A percentile compares a stretch with the other conserved stretches of the same genome.
Conservation (phyloP, 768 basidiomycete species). For the Lentinula boryana region DNA sequence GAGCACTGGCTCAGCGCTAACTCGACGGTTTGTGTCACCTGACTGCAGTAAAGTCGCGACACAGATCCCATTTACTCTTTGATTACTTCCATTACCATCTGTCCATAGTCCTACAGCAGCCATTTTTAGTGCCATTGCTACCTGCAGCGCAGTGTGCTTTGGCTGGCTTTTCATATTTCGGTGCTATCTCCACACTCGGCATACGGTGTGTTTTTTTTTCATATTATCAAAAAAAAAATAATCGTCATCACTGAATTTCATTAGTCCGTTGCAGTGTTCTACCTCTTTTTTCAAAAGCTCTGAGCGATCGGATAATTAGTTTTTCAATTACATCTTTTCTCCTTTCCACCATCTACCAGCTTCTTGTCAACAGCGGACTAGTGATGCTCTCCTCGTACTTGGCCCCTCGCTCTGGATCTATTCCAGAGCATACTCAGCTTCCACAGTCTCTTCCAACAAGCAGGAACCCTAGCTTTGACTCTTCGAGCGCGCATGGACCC, state of each 20-base stretch:
- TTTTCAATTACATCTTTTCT: not conserved
- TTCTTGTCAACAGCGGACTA: not conserved
- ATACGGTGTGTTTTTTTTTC: not conserved
- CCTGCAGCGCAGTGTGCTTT: not conserved
- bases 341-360: not conserved
- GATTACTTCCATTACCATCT: not conserved
- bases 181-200: not conserved
- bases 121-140: not conserved
- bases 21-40: not conserved
- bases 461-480: slow-evolving; percentile 3
- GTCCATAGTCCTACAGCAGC: not conserved
- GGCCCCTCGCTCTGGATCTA: not conserved
- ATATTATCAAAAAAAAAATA: not conserved
- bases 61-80: not conserved
- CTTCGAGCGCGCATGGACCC: not conserved
- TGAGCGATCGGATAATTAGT: not conserved
- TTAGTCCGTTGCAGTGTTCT: not conserved
- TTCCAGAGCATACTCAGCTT: not conserved
- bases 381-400: not conserved
- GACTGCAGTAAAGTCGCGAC: not conserved
- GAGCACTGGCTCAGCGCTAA: no score
- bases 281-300: not conserved
- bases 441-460: not conserved
- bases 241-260: not conserved
- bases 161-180: not conserved